Evolutionary conservation across 495 filamentous ascomycete species (phyloP), one percentile per base, ranked within the genome.

Genomic region (Talaromyces liani): DNA sequence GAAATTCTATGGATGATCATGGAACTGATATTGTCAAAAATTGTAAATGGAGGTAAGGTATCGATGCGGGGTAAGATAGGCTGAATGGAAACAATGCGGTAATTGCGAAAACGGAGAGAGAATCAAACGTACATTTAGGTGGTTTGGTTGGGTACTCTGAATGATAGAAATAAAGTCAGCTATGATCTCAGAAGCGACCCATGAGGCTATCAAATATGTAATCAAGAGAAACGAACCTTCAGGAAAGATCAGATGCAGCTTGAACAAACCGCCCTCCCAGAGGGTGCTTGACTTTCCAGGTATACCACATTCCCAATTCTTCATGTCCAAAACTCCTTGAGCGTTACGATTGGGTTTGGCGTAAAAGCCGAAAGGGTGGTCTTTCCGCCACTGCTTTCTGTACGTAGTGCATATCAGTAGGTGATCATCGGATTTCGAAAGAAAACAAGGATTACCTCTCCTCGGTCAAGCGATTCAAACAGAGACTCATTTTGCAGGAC

Each of bases 71-170:
- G 53, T 22, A 27, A 24, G 12, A 16, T 10, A 56, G 53, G 53
- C 27, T 22, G n/a, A 49, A 49, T 49, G 9, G 18, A 49, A 49
- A 49, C n/a, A 22, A 9, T 9, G 5, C 3, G 25, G 14, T 27
- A 61, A 61, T 20, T 68, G 31, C 49, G 39, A 57, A 57, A 29
- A 25, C 29, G 47, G 24, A 51, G 22, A 18, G 47, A 58, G 63
- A 24, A 51, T 58, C 41, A 36, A 34, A 80, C 85, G 63, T 84
- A 97, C 94, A 99, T 76, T 99, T 99, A 0, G 94, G 94, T 29
- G 94, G 94, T 73, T 99, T 99, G 54, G 94, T 98, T 33, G 94
- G 94, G 74, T 99, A 99, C 71, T 99, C 94, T 98, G 69, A 65
- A 73, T 34, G 49, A 56, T 14, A 58, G 6, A 58, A 58, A 64